Percentiles rank a stretch among this genome's conserved stretches.
Conservation (phyloP, 2,329 filamentous ascomycete species). For the Talaromyces funiculosus region DNA sequence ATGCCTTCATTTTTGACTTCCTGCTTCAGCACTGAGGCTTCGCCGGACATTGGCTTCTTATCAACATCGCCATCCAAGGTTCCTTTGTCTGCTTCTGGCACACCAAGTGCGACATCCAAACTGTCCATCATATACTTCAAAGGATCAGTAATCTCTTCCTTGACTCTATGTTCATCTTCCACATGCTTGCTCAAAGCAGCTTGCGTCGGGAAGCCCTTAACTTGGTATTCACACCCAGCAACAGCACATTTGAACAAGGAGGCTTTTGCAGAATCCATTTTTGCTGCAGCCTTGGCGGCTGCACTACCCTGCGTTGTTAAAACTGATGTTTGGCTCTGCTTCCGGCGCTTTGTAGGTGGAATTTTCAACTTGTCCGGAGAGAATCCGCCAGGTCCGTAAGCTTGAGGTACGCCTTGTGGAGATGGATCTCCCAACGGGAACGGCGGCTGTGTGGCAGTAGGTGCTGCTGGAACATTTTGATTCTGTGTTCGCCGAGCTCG, state of each 20-base stretch:
- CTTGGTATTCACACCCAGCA: conserved; percentile 49
- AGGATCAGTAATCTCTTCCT: conserved; percentile 48
- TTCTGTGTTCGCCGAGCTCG: conserved; percentile 34
- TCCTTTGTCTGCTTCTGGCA: conserved; percentile 35
- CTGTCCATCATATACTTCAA: conserved; percentile 52
- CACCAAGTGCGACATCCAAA: conserved; percentile 46
- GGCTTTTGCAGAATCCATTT: conserved; percentile 16
- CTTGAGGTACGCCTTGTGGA: conserved; percentile 53
- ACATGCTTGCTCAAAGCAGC: conserved; percentile 51
- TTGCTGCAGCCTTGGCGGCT: conserved; percentile 18
- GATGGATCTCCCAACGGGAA: conserved; percentile 48
- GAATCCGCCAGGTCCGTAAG: conserved; percentile 48
- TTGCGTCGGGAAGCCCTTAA: conserved; percentile 51
- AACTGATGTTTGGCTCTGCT: conserved; percentile 43
- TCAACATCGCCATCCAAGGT: conserved; percentile 19
- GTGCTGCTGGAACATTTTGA: conserved; percentile 42
- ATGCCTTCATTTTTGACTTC: conserved; percentile 22
- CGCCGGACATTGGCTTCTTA: conserved; percentile 6
- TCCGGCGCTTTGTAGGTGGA: conserved; percentile 53
- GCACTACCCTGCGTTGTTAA: conserved; percentile 17
- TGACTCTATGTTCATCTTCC: conserved; percentile 48
- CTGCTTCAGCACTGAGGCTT: conserved; percentile 19
- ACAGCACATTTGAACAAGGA: conserved; percentile 49
- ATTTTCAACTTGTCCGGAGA: conserved; percentile 54
- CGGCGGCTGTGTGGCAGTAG: conserved; percentile 49